A percentile compares a stretch with the other conserved stretches of the same genome.
Evolutionary conservation across 768 basidiomycete genomes (phyloP).

Genomic region (Termitomyces sp.): DNA sequence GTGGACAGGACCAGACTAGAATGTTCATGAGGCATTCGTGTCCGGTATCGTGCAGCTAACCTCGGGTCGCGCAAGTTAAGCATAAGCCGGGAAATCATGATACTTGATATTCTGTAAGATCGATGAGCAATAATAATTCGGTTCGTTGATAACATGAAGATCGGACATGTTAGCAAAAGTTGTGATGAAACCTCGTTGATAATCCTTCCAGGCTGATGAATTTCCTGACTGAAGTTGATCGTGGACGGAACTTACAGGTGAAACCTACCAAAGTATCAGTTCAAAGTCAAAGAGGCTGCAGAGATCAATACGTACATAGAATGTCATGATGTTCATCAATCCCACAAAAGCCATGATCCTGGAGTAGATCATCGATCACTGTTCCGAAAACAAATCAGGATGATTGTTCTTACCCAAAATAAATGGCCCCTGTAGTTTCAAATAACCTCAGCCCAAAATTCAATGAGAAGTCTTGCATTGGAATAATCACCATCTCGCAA

Average conservation of each 20-base stretch:
- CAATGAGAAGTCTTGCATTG: neutral
- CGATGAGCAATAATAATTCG: neutral
- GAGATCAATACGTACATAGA: slow-evolving; percentile 19
- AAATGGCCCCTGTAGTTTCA: slow-evolving; percentile 32
- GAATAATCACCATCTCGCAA: slow-evolving; percentile 39
- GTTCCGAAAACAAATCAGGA: neutral
- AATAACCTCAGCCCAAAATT: neutral
- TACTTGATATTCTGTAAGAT: slow-evolving; percentile 27
- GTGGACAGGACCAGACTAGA: slow-evolving; percentile 20
- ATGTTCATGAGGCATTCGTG: slow-evolving; percentile 4
- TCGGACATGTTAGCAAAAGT: slow-evolving; percentile 24
- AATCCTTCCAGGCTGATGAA: slow-evolving; percentile 3
- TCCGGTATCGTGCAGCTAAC: slow-evolving; percentile 9
- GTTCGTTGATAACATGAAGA: neutral
- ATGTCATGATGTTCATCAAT: slow-evolving; percentile 22
- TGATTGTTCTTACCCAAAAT: slow-evolving; percentile 35
- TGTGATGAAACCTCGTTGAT: slow-evolving; percentile 23
- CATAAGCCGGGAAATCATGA: slow-evolving; percentile 32
- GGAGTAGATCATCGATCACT: neutral
- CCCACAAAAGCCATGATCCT: slow-evolving; percentile 24
- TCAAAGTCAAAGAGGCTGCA: neutral
- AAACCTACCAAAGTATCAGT: slow-evolving; percentile 12
- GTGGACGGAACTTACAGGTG: slow-evolving; percentile 11
- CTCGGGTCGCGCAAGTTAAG: slow-evolving; percentile 31
- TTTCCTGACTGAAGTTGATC: neutral